Percentiles rank a stretch among this genome's conserved stretches.
Conservation (phyloP, 2,329 filamentous ascomycete species). For the Paecilomyces fulvus region DNA sequence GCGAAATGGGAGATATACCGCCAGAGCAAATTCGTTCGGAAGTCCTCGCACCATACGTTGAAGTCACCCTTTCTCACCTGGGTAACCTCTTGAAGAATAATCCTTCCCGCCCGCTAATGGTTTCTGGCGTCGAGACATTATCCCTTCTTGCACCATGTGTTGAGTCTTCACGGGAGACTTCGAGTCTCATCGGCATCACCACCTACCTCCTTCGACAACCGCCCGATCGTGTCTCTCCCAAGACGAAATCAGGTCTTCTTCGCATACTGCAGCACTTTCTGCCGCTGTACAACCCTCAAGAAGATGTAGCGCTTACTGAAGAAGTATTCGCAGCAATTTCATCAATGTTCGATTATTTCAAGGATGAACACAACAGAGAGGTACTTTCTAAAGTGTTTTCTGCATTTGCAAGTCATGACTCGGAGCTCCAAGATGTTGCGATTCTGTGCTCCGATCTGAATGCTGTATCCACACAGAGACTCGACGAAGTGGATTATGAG, state of each 20-base stretch:
- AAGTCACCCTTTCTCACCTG: conserved; percentile 51
- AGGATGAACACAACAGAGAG: conserved; percentile 66
- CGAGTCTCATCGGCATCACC: conserved; percentile 70
- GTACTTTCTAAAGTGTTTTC: conserved; percentile 64
- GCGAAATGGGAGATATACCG: conserved; percentile 32
- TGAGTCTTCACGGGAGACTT: conserved; percentile 53
- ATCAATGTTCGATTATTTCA: conserved; percentile 83
- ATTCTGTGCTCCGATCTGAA: conserved; percentile 71
- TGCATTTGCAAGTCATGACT: conserved; percentile 59
- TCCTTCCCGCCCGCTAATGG: conserved; percentile 64
- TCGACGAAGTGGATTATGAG: conserved; percentile 86
- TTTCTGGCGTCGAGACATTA: conserved; percentile 69
- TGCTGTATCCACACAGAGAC: conserved; percentile 59
- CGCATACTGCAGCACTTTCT: conserved; percentile 75
- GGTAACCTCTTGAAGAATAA: conserved; percentile 47
- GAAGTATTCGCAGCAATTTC: conserved; percentile 67
- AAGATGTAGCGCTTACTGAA: conserved; percentile 50
- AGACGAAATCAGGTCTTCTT: conserved; percentile 72
- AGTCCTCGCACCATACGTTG: conserved; percentile 50
- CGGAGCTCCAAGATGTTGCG: conserved; percentile 55
- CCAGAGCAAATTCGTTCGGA: conserved; percentile 26
- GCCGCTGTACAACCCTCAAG: conserved; percentile 51
- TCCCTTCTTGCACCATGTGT: conserved; percentile 68
- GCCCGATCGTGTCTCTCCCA: conserved; percentile 71
- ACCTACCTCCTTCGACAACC: conserved; percentile 78